Percentiles rank a stretch among this genome's conserved stretches.
Evolutionary conservation across 139 green algal genomes (phyloP).

Genomic region (Eudorina sp.): DNA sequence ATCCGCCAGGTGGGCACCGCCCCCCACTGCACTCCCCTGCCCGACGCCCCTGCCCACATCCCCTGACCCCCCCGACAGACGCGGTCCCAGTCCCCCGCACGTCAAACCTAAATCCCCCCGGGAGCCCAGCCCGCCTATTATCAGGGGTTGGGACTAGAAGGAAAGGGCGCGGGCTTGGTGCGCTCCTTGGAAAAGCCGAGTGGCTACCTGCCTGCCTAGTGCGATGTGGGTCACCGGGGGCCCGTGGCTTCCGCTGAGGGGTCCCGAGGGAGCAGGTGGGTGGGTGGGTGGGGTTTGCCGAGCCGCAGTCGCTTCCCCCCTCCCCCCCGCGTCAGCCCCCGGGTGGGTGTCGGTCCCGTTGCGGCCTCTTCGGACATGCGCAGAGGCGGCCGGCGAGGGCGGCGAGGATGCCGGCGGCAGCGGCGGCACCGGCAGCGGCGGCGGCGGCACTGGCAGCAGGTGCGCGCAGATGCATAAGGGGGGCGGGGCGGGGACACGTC

Average conservation of each 20-base stretch:
- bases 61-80: neutral
- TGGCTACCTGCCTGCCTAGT: neutral
- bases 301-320: no score
- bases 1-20: conserved; percentile 1
- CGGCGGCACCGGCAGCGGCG: no score
- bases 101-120: neutral
- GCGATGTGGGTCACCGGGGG: neutral
- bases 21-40: neutral
- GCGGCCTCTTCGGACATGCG: no score
- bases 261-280: neutral
- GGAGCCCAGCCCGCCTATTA: neutral
- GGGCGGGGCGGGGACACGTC: no score
- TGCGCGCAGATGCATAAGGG: no score
- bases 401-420: no score
- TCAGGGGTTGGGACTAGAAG: neutral
- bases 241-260: no score
- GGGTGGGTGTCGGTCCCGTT: no score
- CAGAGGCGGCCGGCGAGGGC: no score
- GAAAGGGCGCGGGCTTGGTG: neutral
- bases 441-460: no score
- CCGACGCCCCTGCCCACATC: neutral
- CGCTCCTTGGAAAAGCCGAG: neutral
- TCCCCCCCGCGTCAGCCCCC: no score
- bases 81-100: neutral
- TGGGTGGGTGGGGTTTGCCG: no score